Base-by-base conservation (phyloP, 2,329 filamentous ascomycete genomes). In the Bipolaris gigantea region DNA sequence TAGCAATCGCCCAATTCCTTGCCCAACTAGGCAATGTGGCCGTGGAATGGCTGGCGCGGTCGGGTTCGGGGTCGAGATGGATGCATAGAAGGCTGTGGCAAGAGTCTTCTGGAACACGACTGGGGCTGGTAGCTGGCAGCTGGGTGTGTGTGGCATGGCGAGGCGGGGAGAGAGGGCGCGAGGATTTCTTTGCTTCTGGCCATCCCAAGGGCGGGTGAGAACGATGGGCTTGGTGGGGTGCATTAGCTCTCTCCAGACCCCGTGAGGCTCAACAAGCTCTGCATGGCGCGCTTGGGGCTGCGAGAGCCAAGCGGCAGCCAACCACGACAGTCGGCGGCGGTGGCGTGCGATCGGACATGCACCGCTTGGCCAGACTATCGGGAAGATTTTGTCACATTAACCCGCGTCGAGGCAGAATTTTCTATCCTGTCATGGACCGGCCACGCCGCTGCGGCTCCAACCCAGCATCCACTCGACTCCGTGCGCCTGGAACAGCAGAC, bases 251-350 rank as follows among this genome's bases (percentile, higher is more conserved):
- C 60, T 53, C 43, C 45, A 43, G 44, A 55, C 43, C 53, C 59
- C 56, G 53, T 59, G 63, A 63, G 64, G 63, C 64, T 67, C 61
- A 64, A 67, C 64, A 68, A 64, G 63, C 55, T 51, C 50, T 55
- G 54, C 53, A 46, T 60, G 45, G 56, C 59, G 50, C 51, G 57
- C 62, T 62, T 65, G 55, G 46, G 23, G 39, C 23, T 19, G 21
- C 15, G 35, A 40, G 61, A 61, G 62, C 50, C 53, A 45, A 41
- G 50, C 55, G 56, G 65, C 46, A 58, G 52, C 60, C 53, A 51
- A 45, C 44, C 50, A 56, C 35, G 19, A 15, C 33, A 23, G 49
- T 53, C 48, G 55, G 51, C 42, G 41, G 45, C 38, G 2, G 21
- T 36, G 50, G 57, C 49, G 40, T 48, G 35, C 38, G 38, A 35